Base-by-base conservation (phyloP, 208 protist species). In the Wallacemonas sp. region DNA sequence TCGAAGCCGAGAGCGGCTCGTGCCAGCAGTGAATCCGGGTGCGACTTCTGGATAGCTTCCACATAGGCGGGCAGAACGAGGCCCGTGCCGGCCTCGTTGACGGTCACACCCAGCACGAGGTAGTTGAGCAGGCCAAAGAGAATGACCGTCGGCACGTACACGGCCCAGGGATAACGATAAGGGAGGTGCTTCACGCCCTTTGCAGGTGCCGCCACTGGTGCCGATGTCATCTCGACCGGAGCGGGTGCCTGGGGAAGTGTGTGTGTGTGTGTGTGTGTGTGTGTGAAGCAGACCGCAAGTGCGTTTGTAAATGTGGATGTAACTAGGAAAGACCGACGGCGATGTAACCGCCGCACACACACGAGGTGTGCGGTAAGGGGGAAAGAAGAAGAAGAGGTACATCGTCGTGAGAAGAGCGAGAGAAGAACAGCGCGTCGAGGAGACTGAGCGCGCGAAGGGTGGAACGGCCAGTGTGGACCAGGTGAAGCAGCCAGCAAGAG, bases 71-170 rank as follows among this genome's bases (percentile, higher is more conserved):
- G 73, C 46, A 78, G 10, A 53, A 88, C 44, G 21, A 78, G 54
- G 26, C 41, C 29, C 36, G 54, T 73, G 9, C 79, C 76, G 0
- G 68, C 48, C 12, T 48, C 67, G 50, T 78, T 72, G 37, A 77
- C 55, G 2, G 64, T 75, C 0, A 62, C 70, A 32, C 57, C 34
- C 10, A 76, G 72, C 4, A 76, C 82, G 13, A 92, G 58, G 50
- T 86, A 87, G 61, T 81, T 92, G 27, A 92, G 38, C n/a, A 89
- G 60, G 19, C 83, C 1, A 58, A 92, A 83, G n/a, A 60, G 2
- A 12, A 76, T 15, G 1, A 74, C 63, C 17, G 62, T 67, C 0
- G 80, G 82, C 19, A 77, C 22, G 61, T 81, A 87, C 1, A 71
- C 22, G 15, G 45, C 1, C 66, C 55, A 71, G 37, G 85, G 85